Base-by-base conservation (phyloP, 2,329 filamentous ascomycete genomes). In the Immersiporthe knoxdaviesiana region DNA sequence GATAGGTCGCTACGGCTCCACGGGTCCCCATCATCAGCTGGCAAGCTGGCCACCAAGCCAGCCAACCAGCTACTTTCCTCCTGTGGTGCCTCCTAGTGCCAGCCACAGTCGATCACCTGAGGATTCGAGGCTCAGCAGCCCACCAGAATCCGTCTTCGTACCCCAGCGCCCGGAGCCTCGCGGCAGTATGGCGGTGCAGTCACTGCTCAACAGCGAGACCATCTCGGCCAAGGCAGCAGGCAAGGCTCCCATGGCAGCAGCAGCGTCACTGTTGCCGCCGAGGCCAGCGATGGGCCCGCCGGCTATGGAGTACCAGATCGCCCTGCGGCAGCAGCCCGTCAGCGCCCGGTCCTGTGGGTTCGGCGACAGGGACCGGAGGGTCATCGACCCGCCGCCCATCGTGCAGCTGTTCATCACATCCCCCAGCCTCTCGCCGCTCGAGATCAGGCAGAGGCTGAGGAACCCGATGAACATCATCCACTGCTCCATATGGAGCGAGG, bases 331-430 rank as follows among this genome's bases (percentile, higher is more conserved):
- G 78, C 92, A 95, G 75, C 92, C 92, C 11, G 84, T 88, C 24
- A 92, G 92, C 1, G 92, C 92, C 66, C 85, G 92, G 73, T 92
- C 92, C 56, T 96, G 92, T 75, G 92, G 92, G 1, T 95, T 94
- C 77, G 92, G 92, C 70, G 92, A 95, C 79, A 85, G 92, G 72
- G 92, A 96, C 76, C 87, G 92, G 52, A 87, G 92, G 71, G 92
- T 94, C 21, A 92, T 96, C 72, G 92, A 96, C 76, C 92, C 92
- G 54, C 92, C 92, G 2, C 92, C 92, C 18, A 95, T 96, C 75
- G 87, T 96, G 30, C 89, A 95, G 76, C 85, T 95, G 61, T 82
- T 84, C 37, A 87, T 93, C 68, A 87, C 88, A 65, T 86, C 90
- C 71, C 83, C 86, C 1, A 82, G 77, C 27, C 76, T 85, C 35